Conservation (phyloP, 2,329 filamentous ascomycete genomes). For the Ascomycota sp. region DNA sequence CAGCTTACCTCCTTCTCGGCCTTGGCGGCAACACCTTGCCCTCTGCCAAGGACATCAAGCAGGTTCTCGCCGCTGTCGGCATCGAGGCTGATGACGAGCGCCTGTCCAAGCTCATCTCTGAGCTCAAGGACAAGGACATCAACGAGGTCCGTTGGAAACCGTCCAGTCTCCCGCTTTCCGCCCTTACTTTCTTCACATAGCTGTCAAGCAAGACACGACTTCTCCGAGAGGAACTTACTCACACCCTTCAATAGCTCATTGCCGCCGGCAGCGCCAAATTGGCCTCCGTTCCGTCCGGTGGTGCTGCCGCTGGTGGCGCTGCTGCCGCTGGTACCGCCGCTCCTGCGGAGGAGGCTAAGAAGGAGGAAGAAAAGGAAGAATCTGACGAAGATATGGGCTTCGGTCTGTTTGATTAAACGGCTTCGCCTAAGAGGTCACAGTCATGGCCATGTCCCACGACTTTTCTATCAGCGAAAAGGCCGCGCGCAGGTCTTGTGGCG, state of each 20-base stretch:
- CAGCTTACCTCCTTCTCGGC: conserved; percentile 91
- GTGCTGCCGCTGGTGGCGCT: conserved; percentile 48
- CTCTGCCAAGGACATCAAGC: conserved; percentile 66
- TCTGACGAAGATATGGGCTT: conserved; percentile 59
- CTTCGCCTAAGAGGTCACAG: conserved; percentile 8
- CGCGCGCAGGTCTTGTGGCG: conserved; percentile 11
- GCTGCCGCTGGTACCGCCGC: conserved; percentile 43
- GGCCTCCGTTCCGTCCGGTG: conserved; percentile 87
- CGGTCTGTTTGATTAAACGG: conserved; percentile 51
- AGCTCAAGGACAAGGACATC: conserved; percentile 84
- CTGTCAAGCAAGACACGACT: background rate
- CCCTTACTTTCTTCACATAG: background rate
- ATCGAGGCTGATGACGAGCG: conserved; percentile 83
- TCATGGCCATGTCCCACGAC: conserved; percentile 11
- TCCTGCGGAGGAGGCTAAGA: conserved; percentile 30
- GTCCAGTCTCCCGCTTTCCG: background rate
- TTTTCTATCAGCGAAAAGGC: conserved; percentile 13
- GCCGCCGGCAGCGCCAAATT: conserved; percentile 77
- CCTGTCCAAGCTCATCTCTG: conserved; percentile 63
- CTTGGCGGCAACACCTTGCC: conserved; percentile 83
- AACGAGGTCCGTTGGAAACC: conserved; percentile 42
- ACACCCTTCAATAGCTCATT: conserved; percentile 44
- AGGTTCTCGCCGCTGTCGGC: conserved; percentile 76
- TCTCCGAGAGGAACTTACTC: too few species aligned
- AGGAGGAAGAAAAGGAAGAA: conserved; percentile 67